A percentile compares a stretch with the other conserved stretches of the same genome.
Conservation (phyloP, 129 eudicot species). For the Ambrosia artemisiifolia region DNA sequence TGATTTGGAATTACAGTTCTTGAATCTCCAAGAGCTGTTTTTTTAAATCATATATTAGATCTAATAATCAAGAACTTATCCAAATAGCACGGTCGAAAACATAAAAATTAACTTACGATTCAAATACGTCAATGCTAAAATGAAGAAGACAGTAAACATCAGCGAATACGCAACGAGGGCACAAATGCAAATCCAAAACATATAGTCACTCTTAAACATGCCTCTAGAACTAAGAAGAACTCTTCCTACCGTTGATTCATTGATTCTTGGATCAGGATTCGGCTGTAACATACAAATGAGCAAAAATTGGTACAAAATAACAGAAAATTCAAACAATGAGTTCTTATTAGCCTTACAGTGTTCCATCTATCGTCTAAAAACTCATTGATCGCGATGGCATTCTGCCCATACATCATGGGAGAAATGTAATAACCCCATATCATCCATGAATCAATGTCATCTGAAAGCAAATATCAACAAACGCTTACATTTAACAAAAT, state of each 20-base stretch:
- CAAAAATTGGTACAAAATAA: neutral
- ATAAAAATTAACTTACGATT: slow-evolving; percentile 48
- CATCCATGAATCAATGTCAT: slow-evolving; percentile 16
- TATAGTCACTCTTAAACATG: slow-evolving; percentile 50
- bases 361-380: slow-evolving; percentile 21
- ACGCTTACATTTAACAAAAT: neutral
- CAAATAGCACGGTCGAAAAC: neutral
- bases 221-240: slow-evolving; percentile 60
- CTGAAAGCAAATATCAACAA: neutral
- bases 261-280: slow-evolving; percentile 47
- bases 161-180: slow-evolving; percentile 69
- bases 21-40: slow-evolving; percentile 58
- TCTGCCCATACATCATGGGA: slow-evolving; percentile 26
- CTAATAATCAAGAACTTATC: slow-evolving; percentile 20
- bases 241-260: slow-evolving; percentile 64
- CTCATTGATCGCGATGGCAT: slow-evolving; percentile 19
- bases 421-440: slow-evolving; percentile 21
- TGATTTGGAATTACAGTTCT: slow-evolving; percentile 41
- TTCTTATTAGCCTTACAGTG: neutral
- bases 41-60: neutral
- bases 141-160: slow-evolving; percentile 63
- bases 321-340: neutral
- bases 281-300: slow-evolving; percentile 38
- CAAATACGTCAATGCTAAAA: slow-evolving; percentile 58
- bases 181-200: slow-evolving; percentile 65